phyloP scores from a whole-genome alignment of 106 monocot genomes.

The Vanilla planifolia region DNA sequence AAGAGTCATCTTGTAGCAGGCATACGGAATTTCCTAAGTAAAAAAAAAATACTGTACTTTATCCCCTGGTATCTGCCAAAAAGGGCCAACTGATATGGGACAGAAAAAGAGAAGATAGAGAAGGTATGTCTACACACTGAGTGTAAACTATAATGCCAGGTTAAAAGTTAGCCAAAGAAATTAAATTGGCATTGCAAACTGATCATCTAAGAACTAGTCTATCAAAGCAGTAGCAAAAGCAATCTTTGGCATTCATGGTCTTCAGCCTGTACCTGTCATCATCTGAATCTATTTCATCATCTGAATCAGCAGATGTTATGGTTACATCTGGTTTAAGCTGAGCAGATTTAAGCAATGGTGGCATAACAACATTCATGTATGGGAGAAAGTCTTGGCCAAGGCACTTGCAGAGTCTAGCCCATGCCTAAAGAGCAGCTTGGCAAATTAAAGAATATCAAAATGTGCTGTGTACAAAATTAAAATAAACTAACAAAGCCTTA shows the following conservation, averaged over 20 bases:
- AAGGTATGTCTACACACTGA: not conserved
- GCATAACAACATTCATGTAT: slow-evolving; percentile 98
- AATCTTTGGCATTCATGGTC: not conserved
- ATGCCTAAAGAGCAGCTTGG: slow-evolving; percentile 50
- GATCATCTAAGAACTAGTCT: not conserved
- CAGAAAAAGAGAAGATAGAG: not conserved
- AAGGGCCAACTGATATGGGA: not conserved
- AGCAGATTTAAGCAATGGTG: slow-evolving; percentile 92
- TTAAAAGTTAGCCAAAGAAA: not conserved
- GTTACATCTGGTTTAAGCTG: slow-evolving; percentile 98
- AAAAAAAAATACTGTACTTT: not conserved
- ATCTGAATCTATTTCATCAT: slow-evolving; percentile 78
- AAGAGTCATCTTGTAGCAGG: not conserved
- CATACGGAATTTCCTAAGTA: not conserved
- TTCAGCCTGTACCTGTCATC: slow-evolving; percentile 65
- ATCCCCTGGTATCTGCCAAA: not conserved
- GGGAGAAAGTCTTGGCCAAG: slow-evolving; percentile 97
- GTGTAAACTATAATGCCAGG: not conserved
- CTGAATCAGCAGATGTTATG: slow-evolving; percentile 85
- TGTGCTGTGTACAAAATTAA: not conserved
- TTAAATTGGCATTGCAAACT: not conserved
- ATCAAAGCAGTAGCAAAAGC: not conserved
- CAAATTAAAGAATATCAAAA: not conserved
- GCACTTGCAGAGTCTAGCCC: slow-evolving; percentile 98
- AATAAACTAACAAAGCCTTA: not conserved